Percentiles rank a stretch among this genome's conserved stretches.
Conservation (phyloP, 2,329 filamentous ascomycete species). For the Colletotrichum sansevieriae region DNA sequence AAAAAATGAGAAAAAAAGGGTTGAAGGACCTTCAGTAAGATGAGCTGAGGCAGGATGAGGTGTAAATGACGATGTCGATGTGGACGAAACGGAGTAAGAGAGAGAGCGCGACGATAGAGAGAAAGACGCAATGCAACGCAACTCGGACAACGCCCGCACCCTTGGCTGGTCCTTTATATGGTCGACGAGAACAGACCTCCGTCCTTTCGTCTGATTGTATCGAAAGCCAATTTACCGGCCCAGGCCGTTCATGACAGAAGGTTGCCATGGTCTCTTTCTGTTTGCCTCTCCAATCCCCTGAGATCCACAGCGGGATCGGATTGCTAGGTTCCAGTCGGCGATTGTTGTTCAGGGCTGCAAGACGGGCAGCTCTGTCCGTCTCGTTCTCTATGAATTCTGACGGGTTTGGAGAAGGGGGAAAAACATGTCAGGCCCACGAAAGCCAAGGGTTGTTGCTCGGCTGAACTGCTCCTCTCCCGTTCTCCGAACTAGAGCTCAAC, state of each 20-base stretch:
- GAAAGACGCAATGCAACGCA: slow-evolving; percentile 9
- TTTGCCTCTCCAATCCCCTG: slow-evolving; percentile 27
- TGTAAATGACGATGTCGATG: slow-evolving; percentile 22
- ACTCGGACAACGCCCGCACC: slow-evolving; percentile 1
- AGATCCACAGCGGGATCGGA: slow-evolving; percentile 34
- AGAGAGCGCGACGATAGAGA: no score
- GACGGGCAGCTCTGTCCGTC: slow-evolving; percentile 7
- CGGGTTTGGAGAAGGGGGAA: neutral
- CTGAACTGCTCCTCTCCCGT: neutral
- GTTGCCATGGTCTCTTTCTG: slow-evolving; percentile 16
- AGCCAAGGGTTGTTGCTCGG: slow-evolving; percentile 4
- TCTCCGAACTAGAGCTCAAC: slow-evolving; percentile 12
- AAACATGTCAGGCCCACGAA: neutral
- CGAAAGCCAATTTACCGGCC: slow-evolving; percentile 2
- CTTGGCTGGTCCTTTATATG: slow-evolving; percentile 22
- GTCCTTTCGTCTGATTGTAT: slow-evolving; percentile 24
- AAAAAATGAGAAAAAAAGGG: no score
- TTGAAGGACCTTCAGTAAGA: neutral
- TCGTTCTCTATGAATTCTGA: slow-evolving; percentile 25
- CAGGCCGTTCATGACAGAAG: neutral
- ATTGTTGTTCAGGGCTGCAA: slow-evolving; percentile 23
- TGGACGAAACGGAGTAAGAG: neutral
- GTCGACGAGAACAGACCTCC: slow-evolving; percentile 24
- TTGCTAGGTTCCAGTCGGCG: slow-evolving; percentile 7
- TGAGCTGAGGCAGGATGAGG: slow-evolving; percentile 19